Base-by-base conservation (phyloP, 331 rosid genomes). In the Spiraea crenata region DNA sequence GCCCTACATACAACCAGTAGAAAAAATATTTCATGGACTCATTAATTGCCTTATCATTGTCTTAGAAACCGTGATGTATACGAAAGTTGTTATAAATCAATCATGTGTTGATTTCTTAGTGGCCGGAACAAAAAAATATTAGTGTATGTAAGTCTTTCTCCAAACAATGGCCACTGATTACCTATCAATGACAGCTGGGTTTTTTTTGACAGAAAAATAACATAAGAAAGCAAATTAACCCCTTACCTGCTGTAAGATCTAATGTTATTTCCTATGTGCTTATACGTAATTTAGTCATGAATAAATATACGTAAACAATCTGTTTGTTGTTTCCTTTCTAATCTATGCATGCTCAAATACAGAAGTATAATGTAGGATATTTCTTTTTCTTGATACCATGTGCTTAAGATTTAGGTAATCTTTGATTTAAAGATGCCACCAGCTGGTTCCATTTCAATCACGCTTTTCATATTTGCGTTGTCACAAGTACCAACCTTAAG, bases 401-500 rank as follows among this genome's bases (percentile, higher is more conserved):
- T 60, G 65, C 65, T 37, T 15, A 17, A 25, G 48, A 16, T 9
- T 37, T 61, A n/a, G 34, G 48, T 17, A 61, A 39, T n/a, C 66
- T 40, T 60, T 40, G 31, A 39, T 38, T 61, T 61, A 39, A 61
- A n/a, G 47, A n/a, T n/a, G 66, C 66, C 34, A n/a, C 47, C 65
- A 4, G 47, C 46, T 34, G 7, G 48, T n/a, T 39, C 44, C 13
- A 8, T 61, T 39, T 39, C 66, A 39, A 61, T 3, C 16, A n/a
- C 13, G 16, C 48, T 39, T 39, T 39, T 39, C 48, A 38, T 39
- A 61, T 3, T 2, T 7, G 17, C 39, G 31, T 25, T 25, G 31
- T 25, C 31, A 25, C 31, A 25, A 25, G 2, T 25, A 25, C 31
- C n/a, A n/a, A n/a, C n/a, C 31, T 25, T 25, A 25, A 25, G 31